These are phyloP conservation scores for Aaosphaeria arxii DNA, from an alignment of 2,329 filamentous ascomycete species.

Conservation along the genomic window DNA sequence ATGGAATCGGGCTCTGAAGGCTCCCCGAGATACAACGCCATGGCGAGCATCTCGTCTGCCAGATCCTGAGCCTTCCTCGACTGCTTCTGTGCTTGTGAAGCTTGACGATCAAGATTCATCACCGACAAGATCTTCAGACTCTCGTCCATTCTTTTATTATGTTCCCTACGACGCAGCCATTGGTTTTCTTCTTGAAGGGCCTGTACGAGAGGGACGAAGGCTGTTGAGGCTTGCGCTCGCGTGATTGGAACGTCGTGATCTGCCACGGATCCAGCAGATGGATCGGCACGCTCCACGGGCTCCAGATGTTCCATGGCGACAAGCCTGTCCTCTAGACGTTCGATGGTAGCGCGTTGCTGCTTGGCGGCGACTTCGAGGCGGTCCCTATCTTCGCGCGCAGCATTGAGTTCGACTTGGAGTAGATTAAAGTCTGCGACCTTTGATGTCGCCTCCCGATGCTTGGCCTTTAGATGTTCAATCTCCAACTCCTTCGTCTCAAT, in stretches of 20 bases:
- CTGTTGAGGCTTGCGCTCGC: slow-evolving; percentile 1
- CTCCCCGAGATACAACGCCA: not conserved
- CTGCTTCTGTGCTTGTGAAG: not conserved
- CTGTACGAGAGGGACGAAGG: slow-evolving; percentile 16
- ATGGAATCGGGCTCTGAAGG: not conserved
- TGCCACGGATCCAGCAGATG: not conserved
- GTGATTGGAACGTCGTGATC: not conserved
- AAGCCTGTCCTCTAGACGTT: slow-evolving; percentile 11
- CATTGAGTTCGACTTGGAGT: slow-evolving; percentile 17
- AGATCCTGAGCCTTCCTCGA: slow-evolving; percentile 1
- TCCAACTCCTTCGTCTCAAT: slow-evolving; percentile 62
- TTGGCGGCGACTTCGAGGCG: slow-evolving; percentile 14
- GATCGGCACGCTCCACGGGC: not conserved
- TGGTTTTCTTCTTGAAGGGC: slow-evolving; percentile 27
- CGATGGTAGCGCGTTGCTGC: slow-evolving; percentile 15
- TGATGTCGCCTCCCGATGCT: slow-evolving; percentile 23
- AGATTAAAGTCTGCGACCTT: slow-evolving; percentile 20
- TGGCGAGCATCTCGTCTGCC: slow-evolving; percentile 4
- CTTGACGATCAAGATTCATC: slow-evolving; percentile 5
- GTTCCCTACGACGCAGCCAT: slow-evolving; percentile 25
- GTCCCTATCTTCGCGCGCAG: slow-evolving; percentile 18
- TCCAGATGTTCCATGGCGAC: slow-evolving; percentile 1
- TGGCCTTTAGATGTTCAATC: slow-evolving; percentile 84
- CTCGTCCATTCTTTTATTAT: slow-evolving; percentile 13
- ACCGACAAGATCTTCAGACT: slow-evolving; percentile 11